Evolutionary conservation across 768 basidiomycete genomes (phyloP).

Genomic region (Postia placenta): DNA sequence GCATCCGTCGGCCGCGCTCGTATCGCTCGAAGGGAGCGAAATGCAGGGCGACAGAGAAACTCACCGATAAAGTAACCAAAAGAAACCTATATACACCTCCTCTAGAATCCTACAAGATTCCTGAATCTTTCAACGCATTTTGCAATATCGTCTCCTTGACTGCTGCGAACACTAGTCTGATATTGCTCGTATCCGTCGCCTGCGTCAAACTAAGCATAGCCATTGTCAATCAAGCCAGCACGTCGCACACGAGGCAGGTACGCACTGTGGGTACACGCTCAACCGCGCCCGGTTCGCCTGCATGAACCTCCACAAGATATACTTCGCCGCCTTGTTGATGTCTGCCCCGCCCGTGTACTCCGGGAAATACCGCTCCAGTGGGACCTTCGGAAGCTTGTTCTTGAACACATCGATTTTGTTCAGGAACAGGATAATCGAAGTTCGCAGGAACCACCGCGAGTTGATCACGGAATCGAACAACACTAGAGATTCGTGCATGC

Average conservation of each 20-base stretch:
- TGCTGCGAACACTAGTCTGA: slow-evolving; percentile 75
- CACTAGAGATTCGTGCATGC: slow-evolving; percentile 68
- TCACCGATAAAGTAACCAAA: slow-evolving; percentile 1
- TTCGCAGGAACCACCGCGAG: slow-evolving; percentile 69
- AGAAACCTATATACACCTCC: background rate
- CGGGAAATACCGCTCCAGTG: slow-evolving; percentile 74
- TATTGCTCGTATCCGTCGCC: slow-evolving; percentile 85
- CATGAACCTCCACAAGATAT: slow-evolving; percentile 93
- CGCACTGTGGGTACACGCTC: slow-evolving; percentile 89
- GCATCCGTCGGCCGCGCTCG: too few relatives aligned
- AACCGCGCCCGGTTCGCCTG: slow-evolving; percentile 80
- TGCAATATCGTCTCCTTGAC: slow-evolving; percentile 93
- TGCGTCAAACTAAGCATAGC: slow-evolving; percentile 67
- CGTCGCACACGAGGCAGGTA: slow-evolving; percentile 14
- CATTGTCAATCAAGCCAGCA: background rate
- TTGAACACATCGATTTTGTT: slow-evolving; percentile 79
- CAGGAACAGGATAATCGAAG: slow-evolving; percentile 60
- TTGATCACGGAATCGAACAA: slow-evolving; percentile 78
- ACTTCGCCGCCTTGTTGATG: slow-evolving; percentile 92
- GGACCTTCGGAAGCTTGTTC: slow-evolving; percentile 63
- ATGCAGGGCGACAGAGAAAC: background rate
- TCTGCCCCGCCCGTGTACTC: slow-evolving; percentile 87
- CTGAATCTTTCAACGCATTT: slow-evolving; percentile 81
- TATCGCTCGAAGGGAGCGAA: background rate
- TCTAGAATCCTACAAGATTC: slow-evolving; percentile 50